These are phyloP conservation scores for Plasmodium gaboni DNA, from an alignment of 169 alveolate species.

Conservation along the genomic window DNA sequence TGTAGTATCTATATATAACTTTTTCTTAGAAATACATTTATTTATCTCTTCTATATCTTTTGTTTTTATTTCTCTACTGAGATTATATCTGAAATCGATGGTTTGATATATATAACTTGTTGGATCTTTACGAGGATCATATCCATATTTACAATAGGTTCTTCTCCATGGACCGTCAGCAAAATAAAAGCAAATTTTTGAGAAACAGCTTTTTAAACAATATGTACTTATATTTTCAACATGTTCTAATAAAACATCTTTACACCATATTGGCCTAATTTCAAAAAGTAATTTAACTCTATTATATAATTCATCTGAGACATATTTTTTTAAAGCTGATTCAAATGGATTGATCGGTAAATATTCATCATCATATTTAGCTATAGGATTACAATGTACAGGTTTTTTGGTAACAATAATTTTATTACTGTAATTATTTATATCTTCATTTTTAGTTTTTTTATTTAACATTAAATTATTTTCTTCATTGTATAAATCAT, in stretches of 20 bases:
- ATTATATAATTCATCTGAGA: constrained; percentile 55
- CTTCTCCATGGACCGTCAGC: constrained; percentile 85
- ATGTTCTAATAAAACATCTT: constrained; percentile 60
- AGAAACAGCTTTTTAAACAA: constrained; percentile 74
- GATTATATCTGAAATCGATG: constrained; percentile 79
- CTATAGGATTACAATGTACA: constrained; percentile 72
- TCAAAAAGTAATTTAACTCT: constrained; percentile 61
- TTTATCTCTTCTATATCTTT: constrained; percentile 60
- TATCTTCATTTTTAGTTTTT: not conserved
- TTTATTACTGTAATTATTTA: constrained; percentile 24
- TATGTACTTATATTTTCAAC: constrained; percentile 55
- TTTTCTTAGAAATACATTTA: constrained; percentile 41
- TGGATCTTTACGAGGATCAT: constrained; percentile 82
- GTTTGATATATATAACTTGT: constrained; percentile 82
- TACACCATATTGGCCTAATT: constrained; percentile 71
- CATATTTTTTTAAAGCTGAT: constrained; percentile 64
- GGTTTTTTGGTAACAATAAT: constrained; percentile 67
- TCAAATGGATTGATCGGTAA: constrained; percentile 42
- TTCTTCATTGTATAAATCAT: not conserved
- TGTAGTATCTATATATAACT: constrained; percentile 8
- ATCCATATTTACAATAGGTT: constrained; percentile 81
- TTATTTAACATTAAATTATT: not conserved
- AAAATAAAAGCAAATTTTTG: constrained; percentile 81
- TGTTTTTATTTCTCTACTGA: constrained; percentile 72
- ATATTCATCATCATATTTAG: constrained; percentile 45